Evolutionary conservation across 305 asterid genomes (phyloP).

Genomic region (Fraxinus baroniana): DNA sequence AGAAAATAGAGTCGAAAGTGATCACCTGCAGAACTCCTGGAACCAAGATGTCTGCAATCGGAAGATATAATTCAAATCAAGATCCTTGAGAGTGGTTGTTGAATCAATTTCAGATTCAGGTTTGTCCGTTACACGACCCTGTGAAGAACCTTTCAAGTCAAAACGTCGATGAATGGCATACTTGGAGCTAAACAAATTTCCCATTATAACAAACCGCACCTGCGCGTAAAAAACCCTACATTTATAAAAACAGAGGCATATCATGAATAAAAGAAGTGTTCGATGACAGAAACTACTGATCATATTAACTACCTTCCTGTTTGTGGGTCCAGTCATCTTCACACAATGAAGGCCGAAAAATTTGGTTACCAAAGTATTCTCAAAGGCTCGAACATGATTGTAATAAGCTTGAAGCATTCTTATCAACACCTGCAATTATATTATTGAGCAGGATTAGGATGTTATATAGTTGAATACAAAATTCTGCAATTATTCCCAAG

Average conservation of each 20-base stretch:
- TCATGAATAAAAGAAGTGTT: background rate
- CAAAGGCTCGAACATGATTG: constrained; percentile 71
- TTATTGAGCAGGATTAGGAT: constrained; percentile 8
- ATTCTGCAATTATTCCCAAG: background rate
- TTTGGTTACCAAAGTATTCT: constrained; percentile 72
- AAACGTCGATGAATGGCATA: constrained; percentile 72
- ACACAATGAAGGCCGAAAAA: constrained; percentile 92
- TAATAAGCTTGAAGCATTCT: constrained; percentile 93
- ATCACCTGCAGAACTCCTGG: constrained; percentile 79
- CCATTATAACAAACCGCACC: constrained; percentile 95
- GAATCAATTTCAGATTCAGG: constrained; percentile 75
- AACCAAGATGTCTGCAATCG: constrained; percentile 66
- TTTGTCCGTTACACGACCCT: constrained; percentile 71
- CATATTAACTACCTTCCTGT: constrained; percentile 60
- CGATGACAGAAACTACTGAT: background rate
- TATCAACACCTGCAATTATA: constrained; percentile 57
- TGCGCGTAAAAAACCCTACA: constrained; percentile 29
- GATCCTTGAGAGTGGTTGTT: constrained; percentile 87
- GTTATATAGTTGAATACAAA: background rate
- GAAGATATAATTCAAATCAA: constrained; percentile 80
- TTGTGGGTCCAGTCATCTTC: constrained; percentile 77
- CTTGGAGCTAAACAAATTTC: constrained; percentile 80
- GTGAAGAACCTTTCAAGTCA: constrained; percentile 95
- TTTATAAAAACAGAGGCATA: background rate
- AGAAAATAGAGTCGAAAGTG: background rate